Base-by-base conservation (phyloP, 179 eudicot species). In the Amaranthus tricolor region DNA sequence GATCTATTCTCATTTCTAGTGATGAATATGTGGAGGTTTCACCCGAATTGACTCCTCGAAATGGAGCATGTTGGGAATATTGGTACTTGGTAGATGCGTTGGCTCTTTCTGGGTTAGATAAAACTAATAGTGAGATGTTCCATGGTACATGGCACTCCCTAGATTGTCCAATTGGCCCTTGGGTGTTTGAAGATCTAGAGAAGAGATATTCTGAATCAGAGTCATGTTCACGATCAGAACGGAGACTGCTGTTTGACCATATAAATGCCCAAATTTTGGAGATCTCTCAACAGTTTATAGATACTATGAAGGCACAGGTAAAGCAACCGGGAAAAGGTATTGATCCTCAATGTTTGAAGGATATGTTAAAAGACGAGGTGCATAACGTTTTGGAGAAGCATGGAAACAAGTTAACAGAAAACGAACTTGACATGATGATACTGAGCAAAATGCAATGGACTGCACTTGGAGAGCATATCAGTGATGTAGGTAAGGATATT, bases 181-280 rank as follows among this genome's bases (percentile, higher is more conserved):
- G 83, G 73, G 71, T 89, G 44, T 93, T 93, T 20, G 89, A 88
- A 62, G 84, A 78, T 63, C 91, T 96, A 14, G 96, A 93, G 91
- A 90, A 86, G 77, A 89, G 81, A 59, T 89, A 91, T 62, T 31
- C 73, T 17, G 80, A 72, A 5, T 69, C 75, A 74, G 75, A 78
- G 55, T 70, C 74, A 43, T 81, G 84, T 53, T 73, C 44, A 47
- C 88, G 80, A 77, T 72, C 79, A 0, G 97, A 93, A 66, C 82
- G 99, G 81, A 88, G 69, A 76, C 79, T 91, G 66, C 83, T 93
- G 19, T 91, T 93, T 66, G 94, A 93, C 79, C 82, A 83, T 55
- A 87, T 93, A 64, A 89, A 88, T 70, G 68, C 80, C 7, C 84
- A 81, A 60, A 78, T 91, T n/a, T 8, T 78, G 16, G 89, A 87